Evolutionary conservation across 1,139 yeast genomes (phyloP), one percentile per base, ranked within the genome.

Genomic region (Yamadazyma atmosphaerica): DNA sequence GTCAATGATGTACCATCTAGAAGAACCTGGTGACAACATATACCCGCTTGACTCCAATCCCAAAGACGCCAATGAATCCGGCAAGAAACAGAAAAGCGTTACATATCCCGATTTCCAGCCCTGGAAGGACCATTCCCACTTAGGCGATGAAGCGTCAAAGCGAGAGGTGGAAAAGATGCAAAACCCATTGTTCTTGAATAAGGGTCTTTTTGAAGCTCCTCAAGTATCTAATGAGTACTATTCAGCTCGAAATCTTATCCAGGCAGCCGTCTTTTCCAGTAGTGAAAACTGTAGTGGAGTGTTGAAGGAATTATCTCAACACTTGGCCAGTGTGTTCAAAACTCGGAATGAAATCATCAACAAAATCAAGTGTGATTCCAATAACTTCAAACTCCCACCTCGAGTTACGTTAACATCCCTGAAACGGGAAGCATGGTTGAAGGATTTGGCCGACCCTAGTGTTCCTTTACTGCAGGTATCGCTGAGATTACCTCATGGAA

Each of bases 401-500:
- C 68, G 96, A 45, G 95, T 90, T 14, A 90, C 97, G 0, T 64
- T 90, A 24, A 89, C 97, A 0, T 95, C 90, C 41, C 84, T 83
- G 55, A 86, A 86, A 55, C 74, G 83, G 45, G 96, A 88, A 46
- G 70, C 81, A 1, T 90, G 98, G 98, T 65, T 90, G 35, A 74
- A 75, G 38, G 95, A 88, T 53, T 67, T 90, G 38, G 86, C 94
- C 1, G 74, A 85, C 39, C 77, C 83, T 0, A 61, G 68, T 13
- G 72, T 84, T 0, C 86, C 96, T 0, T 63, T 90, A 35, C 68
- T 76, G 37, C 78, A 77, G 41, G 73, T 90, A 2, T 77, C 94
- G 1, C 74, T 84, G 39, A 86, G 89, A 25, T 77, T 90, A n/a
- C 98, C 98, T 0, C 96, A 90, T 57, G 97, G 97, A 0, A 77